Base-by-base conservation (phyloP, 768 basidiomycete genomes). In the Leccinum variicolor region DNA sequence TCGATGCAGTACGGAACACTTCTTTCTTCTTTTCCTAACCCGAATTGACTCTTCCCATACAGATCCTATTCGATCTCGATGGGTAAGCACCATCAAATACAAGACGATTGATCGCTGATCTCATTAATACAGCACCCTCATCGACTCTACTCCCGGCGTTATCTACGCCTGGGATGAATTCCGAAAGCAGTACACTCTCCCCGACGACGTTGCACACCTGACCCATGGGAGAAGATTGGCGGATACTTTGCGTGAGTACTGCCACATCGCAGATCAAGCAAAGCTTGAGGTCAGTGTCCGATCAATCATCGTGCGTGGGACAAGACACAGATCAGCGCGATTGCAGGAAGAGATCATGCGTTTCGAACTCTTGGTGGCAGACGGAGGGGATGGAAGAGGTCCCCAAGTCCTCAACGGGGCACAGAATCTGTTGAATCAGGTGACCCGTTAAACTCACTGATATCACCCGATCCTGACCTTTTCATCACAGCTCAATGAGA, bases 91-190 rank as follows among this genome's bases (percentile, higher is more conserved):
- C 3, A 25, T 54, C 54, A 19, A 4, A 46, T 52, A 41, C 14
- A 46, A 29, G 7, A 17, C n/a, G 28, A 28, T 50, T 39, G 25
- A 33, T 21, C 5, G 23, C 46, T 63, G 23, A 71, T 23, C 55
- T 56, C 48, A 21, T 56, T 8, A 41, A 49, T 31, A 13, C 65
- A 89, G 87, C 43, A 90, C 87, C 6, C 79, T 88, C 57, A 82
- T 89, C 66, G 90, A 93, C 73, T 92, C 90, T 3, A 93, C 91
- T 5, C 89, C 89, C 1, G 92, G 91, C 4, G 87, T 93, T n/a
- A 62, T 84, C 52, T 80, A 80, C 58, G 87, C 90, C 8, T 94
- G 92, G 92, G 75, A 81, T 51, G 82, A 75, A 47, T 94, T 91
- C 67, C 77, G 80, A 41, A 75, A 73, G 43, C 80, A 88, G 56